phyloP scores from a whole-genome alignment of 495 filamentous ascomycete species.

The Penicillium diatomitis region DNA sequence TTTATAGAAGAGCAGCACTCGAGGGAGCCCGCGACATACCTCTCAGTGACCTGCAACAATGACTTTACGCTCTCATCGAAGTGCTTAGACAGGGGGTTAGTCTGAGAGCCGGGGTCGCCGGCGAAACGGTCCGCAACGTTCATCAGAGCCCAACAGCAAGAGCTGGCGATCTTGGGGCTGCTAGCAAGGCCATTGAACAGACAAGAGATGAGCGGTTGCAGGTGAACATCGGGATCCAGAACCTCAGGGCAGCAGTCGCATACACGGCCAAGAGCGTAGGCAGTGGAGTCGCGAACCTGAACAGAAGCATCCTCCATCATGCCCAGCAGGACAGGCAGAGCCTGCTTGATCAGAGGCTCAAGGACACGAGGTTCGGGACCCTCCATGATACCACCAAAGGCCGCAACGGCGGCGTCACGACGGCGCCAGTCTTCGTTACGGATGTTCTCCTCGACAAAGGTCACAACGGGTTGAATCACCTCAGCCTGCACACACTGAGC shows the following conservation, averaged over 20 bases:
- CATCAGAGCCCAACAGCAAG: conserved; percentile 99
- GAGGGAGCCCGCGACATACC: conserved; percentile 28
- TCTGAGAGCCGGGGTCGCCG: conserved; percentile 63
- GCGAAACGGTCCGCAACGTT: conserved; percentile 94
- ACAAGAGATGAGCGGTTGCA: conserved; percentile 72
- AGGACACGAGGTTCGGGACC: conserved; percentile 83
- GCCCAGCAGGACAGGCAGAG: conserved; percentile 73
- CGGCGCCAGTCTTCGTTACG: conserved; percentile 85
- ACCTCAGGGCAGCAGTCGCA: conserved; percentile 83
- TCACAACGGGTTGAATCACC: conserved; percentile 73
- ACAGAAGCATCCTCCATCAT: conserved; percentile 94
- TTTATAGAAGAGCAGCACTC: conserved; percentile 1
- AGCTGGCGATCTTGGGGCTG: conserved; percentile 92
- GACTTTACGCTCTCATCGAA: conserved; percentile 87
- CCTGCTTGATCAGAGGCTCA: conserved; percentile 89
- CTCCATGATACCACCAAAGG: conserved; percentile 99
- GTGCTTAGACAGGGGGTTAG: conserved; percentile 81
- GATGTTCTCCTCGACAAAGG: conserved; percentile 86
- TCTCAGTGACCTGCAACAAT: conserved; percentile 76
- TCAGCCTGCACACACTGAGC: conserved; percentile 77
- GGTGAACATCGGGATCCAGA: conserved; percentile 73
- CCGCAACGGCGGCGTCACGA: conserved; percentile 90
- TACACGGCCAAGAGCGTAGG: conserved; percentile 90
- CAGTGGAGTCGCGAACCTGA: conserved; percentile 93
- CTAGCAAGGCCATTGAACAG: conserved; percentile 87